Evolutionary conservation across 176 grass and related monocot species (phyloP).

Genomic region (Carex kokanica): DNA sequence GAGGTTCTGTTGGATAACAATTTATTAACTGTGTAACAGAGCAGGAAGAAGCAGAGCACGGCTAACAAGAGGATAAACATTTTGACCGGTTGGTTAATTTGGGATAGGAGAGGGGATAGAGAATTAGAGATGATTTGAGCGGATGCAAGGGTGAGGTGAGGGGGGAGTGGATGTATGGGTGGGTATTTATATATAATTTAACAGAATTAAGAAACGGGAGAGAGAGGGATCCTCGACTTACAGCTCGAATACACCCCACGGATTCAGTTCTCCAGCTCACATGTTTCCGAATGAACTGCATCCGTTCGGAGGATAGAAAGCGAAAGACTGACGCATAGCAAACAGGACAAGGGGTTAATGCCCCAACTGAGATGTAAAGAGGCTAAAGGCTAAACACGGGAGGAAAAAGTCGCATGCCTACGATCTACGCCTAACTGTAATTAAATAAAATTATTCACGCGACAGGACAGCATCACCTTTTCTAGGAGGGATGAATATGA

Average conservation of each 20-base stretch:
- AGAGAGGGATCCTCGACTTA: neutral
- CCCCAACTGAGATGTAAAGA: conserved; percentile 27
- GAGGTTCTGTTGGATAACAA: neutral
- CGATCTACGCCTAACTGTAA: neutral
- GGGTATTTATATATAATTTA: conserved; percentile 4
- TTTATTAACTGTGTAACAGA: conserved; percentile 22
- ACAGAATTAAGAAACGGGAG: conserved; percentile 3
- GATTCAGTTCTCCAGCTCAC: conserved; percentile 23
- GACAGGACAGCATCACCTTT: neutral
- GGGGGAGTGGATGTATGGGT: neutral
- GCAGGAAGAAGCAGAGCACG: conserved; percentile 34
- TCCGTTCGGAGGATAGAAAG: neutral
- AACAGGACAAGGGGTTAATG: conserved; percentile 9
- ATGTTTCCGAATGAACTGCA: conserved; percentile 8
- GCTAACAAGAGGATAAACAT: conserved; percentile 35
- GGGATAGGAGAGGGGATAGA: neutral
- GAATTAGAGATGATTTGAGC: neutral
- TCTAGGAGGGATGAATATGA: conserved; percentile 20
- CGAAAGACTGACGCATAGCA: neutral
- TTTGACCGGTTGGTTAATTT: neutral
- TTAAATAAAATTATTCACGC: neutral
- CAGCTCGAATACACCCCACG: conserved; percentile 20
- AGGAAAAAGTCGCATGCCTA: neutral
- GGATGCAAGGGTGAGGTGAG: neutral
- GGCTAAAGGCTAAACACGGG: neutral